These are phyloP conservation scores for Dryas drummondii DNA, from an alignment of 306 rosid genomes.

Conservation along the genomic window DNA sequence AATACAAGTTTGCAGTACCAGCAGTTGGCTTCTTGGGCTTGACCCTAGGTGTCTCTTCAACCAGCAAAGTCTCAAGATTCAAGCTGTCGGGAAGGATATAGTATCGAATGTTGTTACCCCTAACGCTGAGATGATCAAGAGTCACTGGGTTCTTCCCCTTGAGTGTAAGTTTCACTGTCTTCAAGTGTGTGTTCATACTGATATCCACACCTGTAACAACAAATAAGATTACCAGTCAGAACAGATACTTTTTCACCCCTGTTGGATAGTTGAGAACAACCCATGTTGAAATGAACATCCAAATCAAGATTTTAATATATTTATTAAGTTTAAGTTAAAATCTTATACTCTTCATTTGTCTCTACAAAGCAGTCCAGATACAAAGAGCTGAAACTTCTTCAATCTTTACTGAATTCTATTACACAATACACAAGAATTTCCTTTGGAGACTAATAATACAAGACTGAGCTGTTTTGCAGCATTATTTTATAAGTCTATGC, in stretches of 20 bases:
- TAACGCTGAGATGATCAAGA: conserved; percentile 90
- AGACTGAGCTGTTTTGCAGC: not conserved
- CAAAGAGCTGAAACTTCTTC: not conserved
- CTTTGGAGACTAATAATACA: not conserved
- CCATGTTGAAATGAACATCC: not conserved
- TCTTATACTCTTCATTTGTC: not conserved
- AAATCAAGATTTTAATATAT: not conserved
- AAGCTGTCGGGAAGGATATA: conserved; percentile 75
- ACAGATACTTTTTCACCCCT: not conserved
- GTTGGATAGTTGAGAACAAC: not conserved
- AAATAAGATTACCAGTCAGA: conserved; percentile 33
- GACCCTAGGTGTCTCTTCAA: conserved; percentile 83
- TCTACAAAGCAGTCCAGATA: not conserved
- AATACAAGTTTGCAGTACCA: conserved; percentile 42
- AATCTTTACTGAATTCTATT: not conserved
- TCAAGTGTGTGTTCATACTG: conserved; percentile 89
- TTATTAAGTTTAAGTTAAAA: not conserved
- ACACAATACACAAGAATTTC: not conserved
- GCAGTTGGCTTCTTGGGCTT: conserved; percentile 98
- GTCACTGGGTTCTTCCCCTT: conserved; percentile 96
- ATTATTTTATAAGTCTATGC: not conserved
- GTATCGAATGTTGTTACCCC: conserved; percentile 91
- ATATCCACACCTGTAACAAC: conserved; percentile 68
- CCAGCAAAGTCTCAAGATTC: conserved; percentile 72
- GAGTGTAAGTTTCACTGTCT: conserved; percentile 83